These are phyloP conservation scores for Sanghuangporus sanghuang DNA, from an alignment of 1,284 basidiomycete species.

Conservation along the genomic window DNA sequence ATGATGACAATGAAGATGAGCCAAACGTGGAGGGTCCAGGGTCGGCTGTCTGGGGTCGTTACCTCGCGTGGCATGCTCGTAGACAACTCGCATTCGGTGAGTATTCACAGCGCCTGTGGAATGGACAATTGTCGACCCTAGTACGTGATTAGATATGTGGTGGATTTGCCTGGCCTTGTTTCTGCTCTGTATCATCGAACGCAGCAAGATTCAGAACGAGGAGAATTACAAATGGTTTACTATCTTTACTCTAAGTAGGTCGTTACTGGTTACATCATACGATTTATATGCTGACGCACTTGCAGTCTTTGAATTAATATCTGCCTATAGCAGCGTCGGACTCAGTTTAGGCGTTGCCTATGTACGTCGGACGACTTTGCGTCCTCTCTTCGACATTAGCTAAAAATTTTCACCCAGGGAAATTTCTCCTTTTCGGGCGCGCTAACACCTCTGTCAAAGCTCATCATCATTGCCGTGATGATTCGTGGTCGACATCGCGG, in stretches of 20 bases:
- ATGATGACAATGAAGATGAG: constrained; percentile 41
- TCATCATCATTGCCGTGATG: constrained; percentile 86
- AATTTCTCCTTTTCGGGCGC: constrained; percentile 80
- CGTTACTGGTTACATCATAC: neutral
- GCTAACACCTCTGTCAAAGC: constrained; percentile 78
- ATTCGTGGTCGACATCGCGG: constrained; percentile 90
- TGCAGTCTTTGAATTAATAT: constrained; percentile 82
- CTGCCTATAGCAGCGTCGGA: constrained; percentile 90
- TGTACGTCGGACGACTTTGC: constrained; percentile 34
- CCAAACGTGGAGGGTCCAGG: constrained; percentile 44
- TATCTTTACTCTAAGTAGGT: constrained; percentile 69
- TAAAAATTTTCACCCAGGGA: constrained; percentile 35
- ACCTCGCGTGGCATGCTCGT: constrained; percentile 76
- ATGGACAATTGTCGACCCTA: neutral
- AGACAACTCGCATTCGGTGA: constrained; percentile 84
- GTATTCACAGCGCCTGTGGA: constrained; percentile 18
- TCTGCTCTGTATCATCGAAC: constrained; percentile 85
- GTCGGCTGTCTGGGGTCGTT: constrained; percentile 70
- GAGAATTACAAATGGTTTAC: constrained; percentile 64
- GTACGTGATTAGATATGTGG: constrained; percentile 69
- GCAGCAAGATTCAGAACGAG: constrained; percentile 50
- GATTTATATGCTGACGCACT: constrained; percentile 8
- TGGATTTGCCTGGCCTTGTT: constrained; percentile 81
- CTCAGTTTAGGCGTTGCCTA: constrained; percentile 67
- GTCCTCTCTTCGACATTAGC: neutral